Base-by-base conservation (phyloP, 179 eudicot species). In the Pouteria campechiana region DNA sequence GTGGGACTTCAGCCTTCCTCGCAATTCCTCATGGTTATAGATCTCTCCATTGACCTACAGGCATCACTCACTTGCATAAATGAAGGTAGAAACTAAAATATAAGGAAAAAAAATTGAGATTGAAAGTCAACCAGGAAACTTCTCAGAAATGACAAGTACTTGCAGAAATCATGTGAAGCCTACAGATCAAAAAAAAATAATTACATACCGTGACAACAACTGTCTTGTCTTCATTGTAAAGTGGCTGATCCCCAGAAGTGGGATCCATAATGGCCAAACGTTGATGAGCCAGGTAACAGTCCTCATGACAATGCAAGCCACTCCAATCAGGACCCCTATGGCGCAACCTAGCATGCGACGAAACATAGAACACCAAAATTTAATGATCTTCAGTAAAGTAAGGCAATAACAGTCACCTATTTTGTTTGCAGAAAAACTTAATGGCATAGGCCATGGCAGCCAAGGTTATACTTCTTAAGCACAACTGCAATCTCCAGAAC, bases 301-400 rank as follows among this genome's bases (percentile, higher is more conserved):
- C 73, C 13, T 68, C 58, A 41, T 75, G 70, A 29, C 90, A 74
- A 44, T 92, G 85, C 48, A 92, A 27, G 33, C 99, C 99, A 53
- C 96, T 87, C 99, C 99, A 92, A 44, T 87, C 99, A 46, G 99
- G 99, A 41, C 99, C 99, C 51, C 99, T 75, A 47, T 92, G 99
- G 16, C 77, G 85, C 76, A 92, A 68, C 74, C 99, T 92, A 60
- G 10, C 24, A 24, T 12, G 3, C 6, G n/a, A n/a, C n/a, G n/a
- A 22, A 14, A 21, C 11, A 46, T 32, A 10, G 18, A 41, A 6
- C 21, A 15, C 3, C 6, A 6, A 14, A 23, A 1, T 16, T 18
- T 14, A n/a, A n/a, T n/a, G n/a, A n/a, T n/a, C n/a, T n/a, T n/a
- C n/a, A n/a, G n/a, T n/a, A n/a, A n/a, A n/a, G n/a, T n/a, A n/a